These are phyloP conservation scores for Echinosophora koreensis DNA, from an alignment of 306 rosid genomes.

Conservation along the genomic window DNA sequence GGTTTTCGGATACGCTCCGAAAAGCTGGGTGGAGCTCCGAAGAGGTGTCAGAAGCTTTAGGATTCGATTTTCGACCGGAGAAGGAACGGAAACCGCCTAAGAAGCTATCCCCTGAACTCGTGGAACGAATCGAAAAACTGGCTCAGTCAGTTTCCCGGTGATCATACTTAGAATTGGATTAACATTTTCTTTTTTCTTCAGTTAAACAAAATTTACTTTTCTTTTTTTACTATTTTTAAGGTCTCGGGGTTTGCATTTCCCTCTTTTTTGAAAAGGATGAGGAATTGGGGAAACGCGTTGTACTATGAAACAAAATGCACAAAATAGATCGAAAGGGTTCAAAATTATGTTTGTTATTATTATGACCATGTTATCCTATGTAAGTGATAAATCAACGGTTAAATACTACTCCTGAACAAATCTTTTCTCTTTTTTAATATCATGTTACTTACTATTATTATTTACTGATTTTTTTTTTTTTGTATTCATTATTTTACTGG, in stretches of 20 bases:
- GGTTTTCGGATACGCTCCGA: conserved; percentile 81
- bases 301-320: conserved; percentile 57
- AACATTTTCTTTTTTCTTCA: conserved; percentile 1
- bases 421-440: background rate
- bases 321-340: conserved; percentile 50
- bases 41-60: conserved; percentile 87
- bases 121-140: conserved; percentile 80
- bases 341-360: conserved; percentile 24
- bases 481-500: too few species aligned
- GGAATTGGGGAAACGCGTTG: conserved; percentile 56
- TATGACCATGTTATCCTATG: background rate
- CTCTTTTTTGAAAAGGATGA: conserved; percentile 41
- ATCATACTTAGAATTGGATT: conserved; percentile 37
- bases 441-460: background rate
- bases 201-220: background rate
- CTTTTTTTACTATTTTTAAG: conserved; percentile 2
- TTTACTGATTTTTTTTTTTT: too few species aligned
- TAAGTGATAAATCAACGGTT: conserved; percentile 20
- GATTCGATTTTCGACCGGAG: conserved; percentile 91
- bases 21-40: conserved; percentile 99
- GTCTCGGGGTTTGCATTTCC: conserved; percentile 51
- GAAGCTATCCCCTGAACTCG: conserved; percentile 85
- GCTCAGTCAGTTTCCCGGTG: conserved; percentile 90
- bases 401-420: background rate
- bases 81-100: conserved; percentile 80